A percentile compares a stretch with the other conserved stretches of the same genome.
These are phyloP conservation scores for Trichoderma hamatum DNA, from an alignment of 2,329 filamentous ascomycete genomes.

Conservation along the genomic window DNA sequence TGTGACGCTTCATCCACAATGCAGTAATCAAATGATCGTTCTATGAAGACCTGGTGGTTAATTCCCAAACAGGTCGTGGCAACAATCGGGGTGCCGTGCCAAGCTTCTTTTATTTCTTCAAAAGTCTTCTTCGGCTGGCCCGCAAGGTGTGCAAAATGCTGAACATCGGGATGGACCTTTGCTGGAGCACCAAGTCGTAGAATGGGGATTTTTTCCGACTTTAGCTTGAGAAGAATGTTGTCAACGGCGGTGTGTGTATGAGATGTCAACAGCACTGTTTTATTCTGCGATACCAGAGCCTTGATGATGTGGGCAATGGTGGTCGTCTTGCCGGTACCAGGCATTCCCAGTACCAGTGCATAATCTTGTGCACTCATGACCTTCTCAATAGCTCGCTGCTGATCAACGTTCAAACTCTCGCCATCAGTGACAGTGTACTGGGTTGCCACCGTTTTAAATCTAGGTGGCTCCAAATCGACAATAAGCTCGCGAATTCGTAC, in stretches of 20 bases:
- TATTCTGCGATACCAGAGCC: constrained; percentile 82
- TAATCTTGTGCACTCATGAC: constrained; percentile 96
- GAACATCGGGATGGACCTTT: constrained; percentile 87
- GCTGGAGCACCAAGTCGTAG: constrained; percentile 82
- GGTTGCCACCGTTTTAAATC: constrained; percentile 69
- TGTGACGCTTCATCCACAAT: constrained; percentile 98
- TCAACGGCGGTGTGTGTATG: constrained; percentile 98
- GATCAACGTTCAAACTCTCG: constrained; percentile 80
- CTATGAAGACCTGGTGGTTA: constrained; percentile 83
- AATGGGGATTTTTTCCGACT: constrained; percentile 73
- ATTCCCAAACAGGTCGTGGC: constrained; percentile 94
- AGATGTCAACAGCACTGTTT: constrained; percentile 89
- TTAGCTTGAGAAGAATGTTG: constrained; percentile 94
- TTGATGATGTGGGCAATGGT: constrained; percentile 98
- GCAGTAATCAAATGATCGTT: constrained; percentile 93
- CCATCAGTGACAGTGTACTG: constrained; percentile 65
- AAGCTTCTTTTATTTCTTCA: constrained; percentile 80
- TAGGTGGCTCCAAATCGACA: constrained; percentile 73
- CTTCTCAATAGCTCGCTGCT: constrained; percentile 83
- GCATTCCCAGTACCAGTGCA: constrained; percentile 96
- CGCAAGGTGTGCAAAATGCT: constrained; percentile 80
- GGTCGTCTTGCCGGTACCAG: constrained; percentile 96
- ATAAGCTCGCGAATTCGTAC: constrained; percentile 76
- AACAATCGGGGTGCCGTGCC: constrained; percentile 85
- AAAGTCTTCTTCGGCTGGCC: constrained; percentile 73